Base-by-base conservation (phyloP, 1,284 basidiomycete species). In the Golubevia pallescens region DNA sequence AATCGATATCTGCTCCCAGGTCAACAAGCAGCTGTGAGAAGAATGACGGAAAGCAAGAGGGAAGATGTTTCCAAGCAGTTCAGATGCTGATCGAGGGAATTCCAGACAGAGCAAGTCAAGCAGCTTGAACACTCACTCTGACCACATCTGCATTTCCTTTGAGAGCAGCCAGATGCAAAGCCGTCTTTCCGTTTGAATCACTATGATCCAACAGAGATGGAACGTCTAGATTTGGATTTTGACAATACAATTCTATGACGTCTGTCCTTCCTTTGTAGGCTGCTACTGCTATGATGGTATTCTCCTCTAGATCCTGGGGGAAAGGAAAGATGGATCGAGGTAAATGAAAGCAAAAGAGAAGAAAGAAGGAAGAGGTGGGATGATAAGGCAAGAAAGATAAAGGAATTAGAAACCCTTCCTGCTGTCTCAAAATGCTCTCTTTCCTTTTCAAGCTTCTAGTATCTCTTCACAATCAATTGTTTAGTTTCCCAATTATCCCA, bases 81-180 rank as follows among this genome's bases (percentile, higher is more conserved):
- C 69, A 54, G 63, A 67, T 60, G 4, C 32, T 14, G 19, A 28
- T 8, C 32, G 14, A 19, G 21, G 3, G 28, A 10, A 8, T n/a
- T 32, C 20, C 65, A 19, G 5, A 53, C 14, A 48, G 23, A 28
- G 28, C 20, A 7, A 61, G 21, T 61, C 5, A 10, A 16, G 19
- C 32, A 56, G 23, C 23, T 5, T 2, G 23, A 34, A 19, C 54
- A 88, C 90, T 74, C 79, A 94, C 93, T 78, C 91, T 88, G 65
- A 93, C 93, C 67, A 96, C 90, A 62, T 92, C 92, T 75, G 94
- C 91, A 74, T 95, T 94, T 53, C 95, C 95, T 68, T 92, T 93
- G 73, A 94, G 88, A 58, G 94, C 90, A 1, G 94, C 93, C 63
- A 93, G 88, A 86, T 97, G 95, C 4, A 97, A 87, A 0, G 95